Conservation (phyloP, 139 green algal genomes). For the Penium margaritaceum region DNA sequence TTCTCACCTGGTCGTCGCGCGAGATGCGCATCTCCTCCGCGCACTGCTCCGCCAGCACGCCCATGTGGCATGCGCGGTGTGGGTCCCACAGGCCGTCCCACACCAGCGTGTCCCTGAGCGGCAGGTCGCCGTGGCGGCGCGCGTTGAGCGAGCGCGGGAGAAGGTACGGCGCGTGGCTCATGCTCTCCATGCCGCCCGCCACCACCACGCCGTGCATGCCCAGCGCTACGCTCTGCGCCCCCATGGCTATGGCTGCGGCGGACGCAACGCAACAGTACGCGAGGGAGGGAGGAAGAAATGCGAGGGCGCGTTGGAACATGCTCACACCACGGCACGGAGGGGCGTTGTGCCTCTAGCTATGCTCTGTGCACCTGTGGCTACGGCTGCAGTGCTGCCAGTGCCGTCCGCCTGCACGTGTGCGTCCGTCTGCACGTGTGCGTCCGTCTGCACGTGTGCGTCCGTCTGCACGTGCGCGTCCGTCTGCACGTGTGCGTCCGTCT, state of each 20-base stretch:
- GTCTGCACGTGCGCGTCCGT: not conserved
- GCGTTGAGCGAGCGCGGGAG: conserved; percentile 46
- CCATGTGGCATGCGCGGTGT: conserved; percentile 73
- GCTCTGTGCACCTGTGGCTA: no score
- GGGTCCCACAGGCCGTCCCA: conserved; percentile 72
- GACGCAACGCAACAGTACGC: not conserved
- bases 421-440: not conserved
- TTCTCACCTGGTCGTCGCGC: conserved; percentile 50
- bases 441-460: not conserved
- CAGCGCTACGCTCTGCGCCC: conserved; percentile 59
- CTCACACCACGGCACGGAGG: not conserved
- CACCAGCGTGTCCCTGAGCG: conserved; percentile 45
- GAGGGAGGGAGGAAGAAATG: not conserved
- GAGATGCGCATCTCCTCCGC: conserved; percentile 59
- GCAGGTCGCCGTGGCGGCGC: conserved; percentile 46
- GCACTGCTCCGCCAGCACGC: conserved; percentile 64
- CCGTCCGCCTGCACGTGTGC: not conserved
- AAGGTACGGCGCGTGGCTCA: conserved; percentile 77
- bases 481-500: not conserved
- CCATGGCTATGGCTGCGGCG: conserved; percentile 62
- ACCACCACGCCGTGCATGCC: conserved; percentile 61
- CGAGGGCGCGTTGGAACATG: not conserved
- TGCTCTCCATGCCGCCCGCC: conserved; percentile 84
- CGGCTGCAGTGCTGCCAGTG: not conserved
- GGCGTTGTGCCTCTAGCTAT: not conserved